These are phyloP conservation scores for Tricholoma flavovirens DNA, from an alignment of 768 basidiomycete genomes.

Conservation along the genomic window DNA sequence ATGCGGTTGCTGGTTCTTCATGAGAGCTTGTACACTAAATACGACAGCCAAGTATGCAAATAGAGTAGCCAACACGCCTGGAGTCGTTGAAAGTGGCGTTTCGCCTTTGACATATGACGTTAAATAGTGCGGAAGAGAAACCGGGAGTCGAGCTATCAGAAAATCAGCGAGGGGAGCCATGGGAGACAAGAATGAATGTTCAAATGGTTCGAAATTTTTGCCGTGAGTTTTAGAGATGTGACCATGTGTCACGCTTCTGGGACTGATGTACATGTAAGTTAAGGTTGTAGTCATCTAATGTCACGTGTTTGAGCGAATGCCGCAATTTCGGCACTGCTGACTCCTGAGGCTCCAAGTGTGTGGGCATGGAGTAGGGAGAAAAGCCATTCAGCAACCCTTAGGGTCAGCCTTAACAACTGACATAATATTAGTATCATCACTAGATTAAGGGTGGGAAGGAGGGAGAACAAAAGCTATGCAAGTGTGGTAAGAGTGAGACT, in stretches of 20 bases:
- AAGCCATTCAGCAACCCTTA: too few relatives aligned
- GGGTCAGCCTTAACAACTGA: too few relatives aligned
- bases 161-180: slow-evolving; percentile 76
- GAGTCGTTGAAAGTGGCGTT: slow-evolving; percentile 80
- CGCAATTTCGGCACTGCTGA: too few relatives aligned
- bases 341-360: too few relatives aligned
- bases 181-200: slow-evolving; percentile 18
- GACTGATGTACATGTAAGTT: not conserved
- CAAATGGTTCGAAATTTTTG: slow-evolving; percentile 14
- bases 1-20: slow-evolving; percentile 70
- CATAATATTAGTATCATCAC: too few relatives aligned
- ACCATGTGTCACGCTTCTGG: slow-evolving; percentile 8
- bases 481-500: too few relatives aligned
- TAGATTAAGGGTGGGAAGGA: too few relatives aligned
- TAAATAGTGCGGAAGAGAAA: slow-evolving; percentile 51
- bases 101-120: slow-evolving; percentile 64
- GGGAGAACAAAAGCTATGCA: too few relatives aligned
- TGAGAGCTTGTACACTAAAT: slow-evolving; percentile 77
- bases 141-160: slow-evolving; percentile 52
- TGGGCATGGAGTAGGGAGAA: too few relatives aligned
- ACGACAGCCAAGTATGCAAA: slow-evolving; percentile 81
- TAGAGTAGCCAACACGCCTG: slow-evolving; percentile 65
- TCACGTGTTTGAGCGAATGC: too few relatives aligned
- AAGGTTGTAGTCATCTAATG: too few relatives aligned
- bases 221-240: slow-evolving; percentile 8